Conservation (phyloP, 768 basidiomycete genomes). For the Macrocybe gigantea region DNA sequence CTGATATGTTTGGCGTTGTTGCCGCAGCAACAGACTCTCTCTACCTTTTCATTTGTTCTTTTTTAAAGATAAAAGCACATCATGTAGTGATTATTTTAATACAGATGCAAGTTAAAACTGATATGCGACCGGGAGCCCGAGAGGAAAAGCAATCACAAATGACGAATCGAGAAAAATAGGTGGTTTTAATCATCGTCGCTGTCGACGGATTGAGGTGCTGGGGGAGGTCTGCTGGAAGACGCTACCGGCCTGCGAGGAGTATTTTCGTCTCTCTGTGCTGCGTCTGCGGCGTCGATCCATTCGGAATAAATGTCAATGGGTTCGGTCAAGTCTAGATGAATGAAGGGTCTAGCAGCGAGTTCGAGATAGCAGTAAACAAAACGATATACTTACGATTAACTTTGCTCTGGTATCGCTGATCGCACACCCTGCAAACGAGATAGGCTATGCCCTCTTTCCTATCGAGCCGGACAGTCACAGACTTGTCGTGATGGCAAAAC, state of each 20-base stretch:
- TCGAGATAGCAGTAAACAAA: conserved; percentile 1
- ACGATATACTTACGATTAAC: conserved; percentile 60
- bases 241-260: conserved; percentile 47
- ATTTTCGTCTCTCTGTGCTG: conserved; percentile 63
- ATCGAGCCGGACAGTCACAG: conserved; percentile 80
- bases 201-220: conserved; percentile 35
- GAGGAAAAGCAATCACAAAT: not conserved
- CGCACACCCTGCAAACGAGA: conserved; percentile 78
- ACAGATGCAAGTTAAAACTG: not conserved
- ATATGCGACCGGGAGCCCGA: not conserved
- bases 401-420: conserved; percentile 84
- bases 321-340: conserved; percentile 67
- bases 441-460: conserved; percentile 81
- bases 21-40: conserved; percentile 5
- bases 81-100: no score
- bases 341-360: conserved; percentile 4
- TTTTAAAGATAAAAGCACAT: conserved; percentile 6
- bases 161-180: not conserved
- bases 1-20: no score
- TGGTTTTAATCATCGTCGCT: conserved; percentile 42
- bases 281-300: conserved; percentile 88
- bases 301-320: conserved; percentile 88
- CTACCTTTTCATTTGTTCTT: conserved; percentile 7
- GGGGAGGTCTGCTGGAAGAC: conserved; percentile 51
- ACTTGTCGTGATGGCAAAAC: conserved; percentile 88